Evolutionary conservation across 768 basidiomycete species (phyloP), one percentile per base, ranked within the genome.

Genomic region (Pleurotus cornucopiae): DNA sequence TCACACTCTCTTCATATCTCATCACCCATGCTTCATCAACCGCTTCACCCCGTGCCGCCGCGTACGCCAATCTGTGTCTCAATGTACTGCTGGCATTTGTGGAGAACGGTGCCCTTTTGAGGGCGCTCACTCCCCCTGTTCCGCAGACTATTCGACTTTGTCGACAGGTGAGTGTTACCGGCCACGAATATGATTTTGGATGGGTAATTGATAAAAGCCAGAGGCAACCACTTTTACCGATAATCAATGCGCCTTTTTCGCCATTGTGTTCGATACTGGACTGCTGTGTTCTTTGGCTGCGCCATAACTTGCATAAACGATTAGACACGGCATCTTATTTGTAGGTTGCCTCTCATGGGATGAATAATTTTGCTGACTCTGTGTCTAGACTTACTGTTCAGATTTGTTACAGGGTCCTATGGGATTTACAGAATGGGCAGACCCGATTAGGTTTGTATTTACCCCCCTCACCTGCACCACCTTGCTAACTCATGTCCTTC

Each of bases 211-310:
- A 7, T 39, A 49, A 30, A 7, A 47, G 26, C 21, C 39, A 84
- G 85, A 78, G 80, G 57, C 53, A 76, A 21, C 87, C 87, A 9
- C 62, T 73, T 12, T 70, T 88, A 40, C 77, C 84, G 1, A 54
- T 66, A 9, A 63, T 73, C 6, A 63, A 66, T 1, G 54, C 72
- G 4, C 68, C 73, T 6, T 71, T 77, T 49, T 73, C 82, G 1
- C 77, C 78, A 1, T 58, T 85, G 21, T 84, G 83, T 61, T 79
- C 84, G 2, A 55, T 88, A 20, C 63, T 89, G n/a, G 86, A 89
- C 64, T 86, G 83, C 56, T 85, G 82, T 60, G 74, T 85, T 5
- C 71, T 89, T 12, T 89, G 85, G 85, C 66, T 88, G 23, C 80
- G 84, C 14, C 86, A 89, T 60, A 88, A 87, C 63, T 68, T 89